Evolutionary conservation across 768 basidiomycete genomes (phyloP), one percentile per base, ranked within the genome.

Genomic region (Amanita pseudoporphyria): DNA sequence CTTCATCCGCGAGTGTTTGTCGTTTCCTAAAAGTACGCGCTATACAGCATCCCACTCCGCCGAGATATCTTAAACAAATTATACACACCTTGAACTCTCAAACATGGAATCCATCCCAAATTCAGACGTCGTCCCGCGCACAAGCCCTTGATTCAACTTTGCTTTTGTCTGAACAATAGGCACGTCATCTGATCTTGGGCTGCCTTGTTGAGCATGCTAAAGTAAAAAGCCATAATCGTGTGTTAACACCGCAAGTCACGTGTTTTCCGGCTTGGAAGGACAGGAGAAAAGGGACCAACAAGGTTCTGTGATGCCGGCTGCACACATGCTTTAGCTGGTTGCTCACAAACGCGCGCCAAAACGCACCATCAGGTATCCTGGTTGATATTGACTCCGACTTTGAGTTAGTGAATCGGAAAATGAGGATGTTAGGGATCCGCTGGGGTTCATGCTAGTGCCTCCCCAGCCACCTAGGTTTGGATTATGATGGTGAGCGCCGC

Each of bases 71-170:
- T n/a, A 38, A 19, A 37, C 51, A 53, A 28, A 59, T 22, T 13
- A 51, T 50, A 60, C 69, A 35, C 51, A 79, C 82, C 77, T 74
- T 35, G 81, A 72, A 55, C 78, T 86, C 62, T 87, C 79, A 56
- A 89, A 88, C 87, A 89, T 87, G 18, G 87, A 87, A 53, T 87
- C 85, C 68, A 84, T 79, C 2, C 87, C 87, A 66, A 87, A 88
- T 53, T 87, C 84, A 14, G 80, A 74, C 1, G 80, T 71, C 18
- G 79, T 70, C 10, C 79, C 76, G 49, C 82, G 73, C 16, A 82
- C 72, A 14, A 87, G 69, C 5, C 76, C 75, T 51, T 81, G 76
- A 60, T 82, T 88, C 68, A 87, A 74, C 60, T 89, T 87, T 19
- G 86, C 87, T 60, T 89, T 89, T 1, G 86, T 87, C 53, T 77